Base-by-base conservation (phyloP, 129 eudicot species). In the Flaveria sonorensis region DNA sequence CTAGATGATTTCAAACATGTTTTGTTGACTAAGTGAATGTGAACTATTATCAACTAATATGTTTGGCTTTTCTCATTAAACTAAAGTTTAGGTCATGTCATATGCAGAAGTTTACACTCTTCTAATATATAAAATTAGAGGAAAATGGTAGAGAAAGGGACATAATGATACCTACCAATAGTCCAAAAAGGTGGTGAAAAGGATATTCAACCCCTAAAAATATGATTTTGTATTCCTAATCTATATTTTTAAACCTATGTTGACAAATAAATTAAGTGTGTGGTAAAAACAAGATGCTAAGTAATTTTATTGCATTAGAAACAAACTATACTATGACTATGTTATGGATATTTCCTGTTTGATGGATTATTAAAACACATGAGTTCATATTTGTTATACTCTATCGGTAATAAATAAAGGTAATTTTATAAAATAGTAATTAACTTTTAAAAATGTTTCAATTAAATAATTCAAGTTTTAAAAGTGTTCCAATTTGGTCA, bases 181-280 rank as follows among this genome's bases (percentile, higher is more conserved):
- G 40, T 4, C 40, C 40, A 64, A 73, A 73, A 80, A 73, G 83
- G 79, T 65, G n/a, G n/a, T 80, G 83, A 80, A 80, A 73, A 62
- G 10, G 79, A 80, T 36, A 50, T 18, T 70, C 28, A 24, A 61
- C 28, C 0, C 26, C 14, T 24, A 60, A 61, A 52, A 11, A 24
- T 61, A 26, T 24, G 18, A 61, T 61, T 61, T 61, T 39, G 67
- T 24, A 3, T 60, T 26, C 40, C 3, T 24, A 24, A 24, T 12
- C 4, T 60, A 26, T 28, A 24, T 26, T 61, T 24, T 2, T 13
- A 61, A 61, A 0, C 39, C 7, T 10, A 13, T 24, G 67, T 24
- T 60, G 24, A 24, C n/a, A 60, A 60, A 60, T 36, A 60, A 24
- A 60, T 60, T 24, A 23, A 12, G 8, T 3, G 1, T 2, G 15